Percentiles rank a stretch among this genome's conserved stretches.
Evolutionary conservation across 345 rosid species (phyloP).

Genomic region (Iberis pinnata): DNA sequence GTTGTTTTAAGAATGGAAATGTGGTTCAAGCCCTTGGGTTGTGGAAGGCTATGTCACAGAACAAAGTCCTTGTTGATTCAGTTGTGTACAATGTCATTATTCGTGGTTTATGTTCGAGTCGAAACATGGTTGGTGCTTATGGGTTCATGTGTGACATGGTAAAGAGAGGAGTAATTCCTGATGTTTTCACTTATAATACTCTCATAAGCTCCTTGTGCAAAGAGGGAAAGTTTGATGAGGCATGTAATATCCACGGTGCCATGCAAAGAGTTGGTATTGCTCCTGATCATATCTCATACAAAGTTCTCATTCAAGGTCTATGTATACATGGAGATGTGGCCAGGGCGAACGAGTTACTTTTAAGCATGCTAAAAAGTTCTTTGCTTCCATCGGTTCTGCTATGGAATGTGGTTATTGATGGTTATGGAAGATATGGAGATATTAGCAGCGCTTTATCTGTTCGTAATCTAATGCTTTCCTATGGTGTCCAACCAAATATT

Average conservation of each 20-base stretch:
- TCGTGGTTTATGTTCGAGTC: constrained; percentile 46
- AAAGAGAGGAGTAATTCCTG: constrained; percentile 56
- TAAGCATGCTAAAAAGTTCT: constrained; percentile 37
- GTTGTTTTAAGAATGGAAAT: constrained; percentile 53
- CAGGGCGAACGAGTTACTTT: constrained; percentile 41
- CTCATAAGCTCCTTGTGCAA: constrained; percentile 57
- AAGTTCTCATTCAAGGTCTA: constrained; percentile 49
- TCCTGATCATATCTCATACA: constrained; percentile 56
- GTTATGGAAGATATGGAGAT: constrained; percentile 55
- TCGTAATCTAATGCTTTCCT: constrained; percentile 46
- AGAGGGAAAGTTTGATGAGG: constrained; percentile 50
- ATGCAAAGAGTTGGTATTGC: constrained; percentile 50
- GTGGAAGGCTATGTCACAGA: constrained; percentile 42
- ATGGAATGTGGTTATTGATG: constrained; percentile 61
- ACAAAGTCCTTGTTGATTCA: constrained; percentile 34
- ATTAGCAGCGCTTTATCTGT: constrained; percentile 37
- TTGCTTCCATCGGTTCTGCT: constrained; percentile 46
- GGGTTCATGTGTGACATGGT: constrained; percentile 51
- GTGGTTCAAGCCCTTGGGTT: constrained; percentile 38
- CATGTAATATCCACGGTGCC: constrained; percentile 35
- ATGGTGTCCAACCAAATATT: constrained; percentile 54
- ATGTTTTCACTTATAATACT: constrained; percentile 56
- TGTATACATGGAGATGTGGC: constrained; percentile 40
- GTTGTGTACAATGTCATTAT: constrained; percentile 59
- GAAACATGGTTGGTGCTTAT: constrained; percentile 39